Conservation (phyloP, 495 filamentous ascomycete genomes). For the Parachaetomium inaequale region DNA sequence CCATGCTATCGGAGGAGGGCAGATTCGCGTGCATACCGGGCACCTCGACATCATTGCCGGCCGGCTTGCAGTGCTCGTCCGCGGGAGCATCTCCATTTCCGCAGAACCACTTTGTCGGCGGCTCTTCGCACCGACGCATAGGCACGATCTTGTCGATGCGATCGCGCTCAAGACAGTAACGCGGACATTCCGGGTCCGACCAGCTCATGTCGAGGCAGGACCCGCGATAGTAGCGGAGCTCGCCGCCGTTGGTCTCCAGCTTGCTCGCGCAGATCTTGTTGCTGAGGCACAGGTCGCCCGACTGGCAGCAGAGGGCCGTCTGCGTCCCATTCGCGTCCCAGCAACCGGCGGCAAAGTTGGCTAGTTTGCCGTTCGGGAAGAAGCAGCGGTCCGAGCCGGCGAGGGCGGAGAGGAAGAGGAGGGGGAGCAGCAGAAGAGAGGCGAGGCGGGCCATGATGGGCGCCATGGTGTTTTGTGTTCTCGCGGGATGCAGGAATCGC, state of each 20-base stretch:
- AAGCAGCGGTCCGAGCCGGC: not conserved
- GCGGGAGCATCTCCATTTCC: not conserved
- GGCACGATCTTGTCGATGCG: not conserved
- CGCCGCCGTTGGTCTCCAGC: no score
- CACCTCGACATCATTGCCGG: not conserved
- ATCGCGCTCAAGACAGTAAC: not conserved
- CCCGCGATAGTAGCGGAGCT: slow-evolving; percentile 12
- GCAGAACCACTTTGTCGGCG: not conserved
- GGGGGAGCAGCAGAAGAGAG: not conserved
- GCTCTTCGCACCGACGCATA: not conserved
- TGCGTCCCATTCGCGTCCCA: not conserved
- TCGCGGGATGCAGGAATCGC: not conserved
- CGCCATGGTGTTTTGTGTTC: not conserved
- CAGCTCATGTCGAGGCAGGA: slow-evolving; percentile 8
- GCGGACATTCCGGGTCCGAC: slow-evolving; percentile 2
- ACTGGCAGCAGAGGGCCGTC: slow-evolving; percentile 14
- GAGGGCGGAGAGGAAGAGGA: not conserved
- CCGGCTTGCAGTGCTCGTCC: not conserved
- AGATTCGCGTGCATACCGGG: not conserved
- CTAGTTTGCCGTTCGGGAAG: not conserved
- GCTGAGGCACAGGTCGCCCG: slow-evolving; percentile 11
- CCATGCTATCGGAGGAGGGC: not conserved
- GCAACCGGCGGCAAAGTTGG: not conserved
- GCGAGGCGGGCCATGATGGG: not conserved
- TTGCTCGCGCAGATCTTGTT: slow-evolving; percentile 10